Conservation (phyloP, 345 rosid genomes). For the Carallia brachiata region DNA sequence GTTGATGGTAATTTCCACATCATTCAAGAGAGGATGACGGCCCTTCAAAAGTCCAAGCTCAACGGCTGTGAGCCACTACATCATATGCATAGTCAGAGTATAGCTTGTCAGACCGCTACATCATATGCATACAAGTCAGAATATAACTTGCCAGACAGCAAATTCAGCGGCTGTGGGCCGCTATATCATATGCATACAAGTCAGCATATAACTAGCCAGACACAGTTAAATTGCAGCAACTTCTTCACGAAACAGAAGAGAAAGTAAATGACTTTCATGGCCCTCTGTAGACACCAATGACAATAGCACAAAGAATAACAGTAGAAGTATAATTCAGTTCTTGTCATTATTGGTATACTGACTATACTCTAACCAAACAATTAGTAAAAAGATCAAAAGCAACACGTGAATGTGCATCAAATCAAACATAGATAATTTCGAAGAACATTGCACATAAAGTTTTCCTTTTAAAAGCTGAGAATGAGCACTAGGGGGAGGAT, state of each 20-base stretch:
- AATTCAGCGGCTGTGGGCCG: constrained; percentile 93
- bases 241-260: constrained; percentile 10
- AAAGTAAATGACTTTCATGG: constrained; percentile 8
- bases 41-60: constrained; percentile 97
- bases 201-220: constrained; percentile 21
- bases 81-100: constrained; percentile 20
- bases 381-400: too few species aligned
- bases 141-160: constrained; percentile 14
- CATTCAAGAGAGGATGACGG: constrained; percentile 89
- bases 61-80: constrained; percentile 91
- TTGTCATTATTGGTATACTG: background rate
- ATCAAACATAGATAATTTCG: too few species aligned
- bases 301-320: background rate
- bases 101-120: constrained; percentile 3
- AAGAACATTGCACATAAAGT: too few species aligned
- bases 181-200: constrained; percentile 38
- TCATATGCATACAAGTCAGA: too few species aligned
- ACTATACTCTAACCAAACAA: background rate
- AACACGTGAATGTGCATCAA: too few species aligned
- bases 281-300: background rate
- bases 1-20: constrained; percentile 72
- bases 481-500: too few species aligned
- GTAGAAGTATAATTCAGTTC: background rate
- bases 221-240: background rate
- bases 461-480: too few species aligned